Base-by-base conservation (phyloP, 352 stramenopile genomes). In the Phytophthora melonis region DNA sequence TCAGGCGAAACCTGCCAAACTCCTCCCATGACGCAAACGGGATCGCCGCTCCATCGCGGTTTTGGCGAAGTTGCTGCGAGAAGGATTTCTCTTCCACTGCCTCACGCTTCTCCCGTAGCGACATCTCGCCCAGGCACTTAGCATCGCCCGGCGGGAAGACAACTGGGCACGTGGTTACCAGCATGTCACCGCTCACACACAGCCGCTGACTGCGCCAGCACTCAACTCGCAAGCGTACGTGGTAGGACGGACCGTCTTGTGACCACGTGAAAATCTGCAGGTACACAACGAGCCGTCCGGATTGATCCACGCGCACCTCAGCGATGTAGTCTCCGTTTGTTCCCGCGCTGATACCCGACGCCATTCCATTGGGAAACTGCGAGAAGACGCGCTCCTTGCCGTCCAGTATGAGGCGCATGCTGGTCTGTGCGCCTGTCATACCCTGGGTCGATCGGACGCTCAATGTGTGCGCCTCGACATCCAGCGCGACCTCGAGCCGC, bases 371-470 rank as follows among this genome's bases (percentile, higher is more conserved):
- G 8, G 78, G 66, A 25, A 84, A 81, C 50, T 87, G 50, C 0
- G 80, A 82, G 32, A 86, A 89, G 49, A 91, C 71, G 21, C 82
- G 80, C 41, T 78, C 75, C n/a, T 82, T 83, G 27, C 78, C 76
- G 50, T 91, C 84, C 53, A 91, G 59, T 10, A 89, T 71, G 25
- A 91, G 59, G 39, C 64, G 67, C 68, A 73, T 80, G 36, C 60
- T 25, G 23, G 23, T 25, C 23, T 25, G 23, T 25, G 64, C 36
- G 2, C 65, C 66, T 18, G 66, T 57, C 13, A 84, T 47, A 1
- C 69, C 50, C 25, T 72, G 23, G 25, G 66, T 66, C 21, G 82
- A 86, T 8, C 68, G 63, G 39, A 85, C 18, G 11, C 66, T 69
- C 16, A 89, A 57, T 41, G 68, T 53, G 19, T 75, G 75, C 43